These are phyloP conservation scores for Rhizopus delemar DNA, from an alignment of 371 early-diverging fungal species.

Conservation along the genomic window DNA sequence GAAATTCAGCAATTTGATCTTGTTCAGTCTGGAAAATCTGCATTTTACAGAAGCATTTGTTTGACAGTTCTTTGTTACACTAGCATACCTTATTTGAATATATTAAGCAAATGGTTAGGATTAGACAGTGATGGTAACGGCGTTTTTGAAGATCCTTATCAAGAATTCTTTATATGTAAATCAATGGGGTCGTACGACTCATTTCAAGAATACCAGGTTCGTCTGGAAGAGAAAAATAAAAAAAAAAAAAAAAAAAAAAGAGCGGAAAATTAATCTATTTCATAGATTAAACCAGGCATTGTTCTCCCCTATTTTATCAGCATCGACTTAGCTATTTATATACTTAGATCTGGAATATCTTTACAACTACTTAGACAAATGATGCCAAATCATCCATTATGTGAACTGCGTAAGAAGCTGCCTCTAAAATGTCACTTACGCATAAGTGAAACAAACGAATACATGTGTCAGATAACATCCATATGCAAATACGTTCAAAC, in stretches of 20 bases:
- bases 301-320: constrained; percentile 33
- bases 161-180: constrained; percentile 47
- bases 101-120: constrained; percentile 55
- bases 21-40: constrained; percentile 25
- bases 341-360: constrained; percentile 38
- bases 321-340: constrained; percentile 19
- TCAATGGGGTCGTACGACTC: constrained; percentile 11
- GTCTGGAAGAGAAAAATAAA: not conserved
- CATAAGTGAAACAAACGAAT: constrained; percentile 1
- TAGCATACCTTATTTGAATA: constrained; percentile 51
- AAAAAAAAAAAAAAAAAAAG: too few species aligned
- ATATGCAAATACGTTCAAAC: not conserved
- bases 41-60: constrained; percentile 42
- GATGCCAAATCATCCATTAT: constrained; percentile 37
- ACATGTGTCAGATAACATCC: not conserved
- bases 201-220: constrained; percentile 8
- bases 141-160: constrained; percentile 38
- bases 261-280: too few species aligned
- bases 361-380: constrained; percentile 26
- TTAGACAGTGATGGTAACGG: constrained; percentile 18
- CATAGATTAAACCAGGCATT: constrained; percentile 21
- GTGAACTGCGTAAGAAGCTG: constrained; percentile 3
- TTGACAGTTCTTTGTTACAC: constrained; percentile 42
- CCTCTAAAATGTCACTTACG: constrained; percentile 1
- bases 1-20: constrained; percentile 35